A percentile compares a stretch with the other conserved stretches of the same genome.
These are phyloP conservation scores for Russula sp. DNA, from an alignment of 768 basidiomycete genomes.

Conservation along the genomic window DNA sequence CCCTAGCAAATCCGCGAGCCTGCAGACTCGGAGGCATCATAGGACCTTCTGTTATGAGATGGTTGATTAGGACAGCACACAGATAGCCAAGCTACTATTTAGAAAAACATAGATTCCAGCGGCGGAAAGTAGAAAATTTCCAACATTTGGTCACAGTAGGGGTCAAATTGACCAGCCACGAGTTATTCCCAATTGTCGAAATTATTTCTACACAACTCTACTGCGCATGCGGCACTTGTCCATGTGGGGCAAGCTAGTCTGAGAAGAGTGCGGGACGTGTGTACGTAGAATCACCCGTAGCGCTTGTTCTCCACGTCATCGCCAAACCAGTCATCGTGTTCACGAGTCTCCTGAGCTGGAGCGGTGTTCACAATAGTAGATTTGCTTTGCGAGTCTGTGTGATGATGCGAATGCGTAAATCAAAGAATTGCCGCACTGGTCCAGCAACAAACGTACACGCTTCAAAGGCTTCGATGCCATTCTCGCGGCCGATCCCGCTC, in stretches of 20 bases:
- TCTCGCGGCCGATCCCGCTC: constrained; percentile 83
- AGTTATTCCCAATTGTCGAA: background rate
- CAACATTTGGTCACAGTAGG: too few species aligned
- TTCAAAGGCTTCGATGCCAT: constrained; percentile 75
- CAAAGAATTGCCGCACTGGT: background rate
- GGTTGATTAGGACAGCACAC: too few species aligned
- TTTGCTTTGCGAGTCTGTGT: constrained; percentile 76
- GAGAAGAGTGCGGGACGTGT: too few species aligned
- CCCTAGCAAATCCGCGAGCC: too few species aligned
- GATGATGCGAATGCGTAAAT: background rate
- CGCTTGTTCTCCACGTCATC: constrained; percentile 46
- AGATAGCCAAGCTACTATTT: too few species aligned
- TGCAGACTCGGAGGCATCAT: too few species aligned
- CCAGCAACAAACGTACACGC: constrained; percentile 48
- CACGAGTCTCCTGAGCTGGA: constrained; percentile 48
- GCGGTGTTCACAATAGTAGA: constrained; percentile 75
- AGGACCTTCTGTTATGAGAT: too few species aligned
- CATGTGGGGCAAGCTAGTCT: background rate
- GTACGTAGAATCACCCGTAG: constrained; percentile 45
- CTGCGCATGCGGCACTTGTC: background rate
- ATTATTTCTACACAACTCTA: background rate
- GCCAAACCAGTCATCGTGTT: constrained; percentile 74
- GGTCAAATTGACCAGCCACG: background rate
- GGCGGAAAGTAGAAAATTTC: too few species aligned
- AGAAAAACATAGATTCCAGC: too few species aligned